Conservation (phyloP, 768 basidiomycete species). For the Rubroboletus satanas region DNA sequence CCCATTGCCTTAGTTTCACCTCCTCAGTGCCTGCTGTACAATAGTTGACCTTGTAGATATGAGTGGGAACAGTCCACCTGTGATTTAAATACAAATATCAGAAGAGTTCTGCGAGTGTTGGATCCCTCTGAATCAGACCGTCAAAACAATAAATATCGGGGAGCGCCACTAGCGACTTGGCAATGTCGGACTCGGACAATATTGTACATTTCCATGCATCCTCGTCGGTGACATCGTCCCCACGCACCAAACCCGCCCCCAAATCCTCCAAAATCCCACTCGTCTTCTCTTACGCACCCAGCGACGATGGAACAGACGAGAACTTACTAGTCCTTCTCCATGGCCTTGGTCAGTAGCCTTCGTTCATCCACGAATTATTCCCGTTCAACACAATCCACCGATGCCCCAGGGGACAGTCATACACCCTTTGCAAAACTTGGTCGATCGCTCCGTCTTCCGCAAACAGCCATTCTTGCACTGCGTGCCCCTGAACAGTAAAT, state of each 20-base stretch:
- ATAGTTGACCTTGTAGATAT: neutral
- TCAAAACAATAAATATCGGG: neutral
- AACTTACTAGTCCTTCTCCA: constrained; percentile 83
- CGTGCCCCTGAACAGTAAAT: constrained; percentile 74
- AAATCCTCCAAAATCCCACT: constrained; percentile 43
- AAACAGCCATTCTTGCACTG: constrained; percentile 80
- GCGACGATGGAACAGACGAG: constrained; percentile 81
- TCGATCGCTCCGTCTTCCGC: constrained; percentile 73
- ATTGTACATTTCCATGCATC: constrained; percentile 20
- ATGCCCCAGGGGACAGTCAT: constrained; percentile 69
- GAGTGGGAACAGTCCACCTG: neutral
- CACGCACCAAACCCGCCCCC: constrained; percentile 49
- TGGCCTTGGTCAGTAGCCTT: constrained; percentile 61
- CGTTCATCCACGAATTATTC: neutral
- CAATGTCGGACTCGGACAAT: constrained; percentile 16
- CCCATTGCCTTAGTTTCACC: neutral
- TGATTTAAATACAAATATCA: neutral
- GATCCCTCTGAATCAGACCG: neutral
- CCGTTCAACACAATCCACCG: neutral
- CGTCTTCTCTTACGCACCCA: constrained; percentile 65
- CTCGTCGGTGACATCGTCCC: constrained; percentile 6
- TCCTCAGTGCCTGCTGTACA: neutral
- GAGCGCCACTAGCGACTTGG: neutral
- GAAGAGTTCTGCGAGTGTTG: neutral
- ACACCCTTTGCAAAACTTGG: constrained; percentile 74